Conservation (phyloP, 345 rosid genomes). For the Nasturtium officinale region DNA sequence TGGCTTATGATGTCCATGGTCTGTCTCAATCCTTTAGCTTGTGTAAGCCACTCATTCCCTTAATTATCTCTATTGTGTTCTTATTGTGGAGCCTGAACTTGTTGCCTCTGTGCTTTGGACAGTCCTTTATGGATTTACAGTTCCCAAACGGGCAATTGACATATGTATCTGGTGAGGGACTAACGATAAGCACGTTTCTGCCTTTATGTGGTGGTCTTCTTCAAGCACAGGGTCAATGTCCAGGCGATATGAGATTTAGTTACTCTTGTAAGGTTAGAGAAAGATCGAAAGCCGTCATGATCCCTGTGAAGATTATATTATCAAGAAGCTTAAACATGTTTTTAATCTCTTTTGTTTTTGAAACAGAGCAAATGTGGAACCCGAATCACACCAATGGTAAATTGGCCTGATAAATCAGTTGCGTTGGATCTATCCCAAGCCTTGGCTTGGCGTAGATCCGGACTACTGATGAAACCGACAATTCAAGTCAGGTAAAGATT, state of each 20-base stretch:
- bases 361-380: conserved; percentile 87
- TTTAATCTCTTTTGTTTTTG: conserved; percentile 22
- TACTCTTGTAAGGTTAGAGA: conserved; percentile 76
- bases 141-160: conserved; percentile 96
- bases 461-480: conserved; percentile 85
- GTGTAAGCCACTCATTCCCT: conserved; percentile 55
- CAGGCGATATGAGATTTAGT: conserved; percentile 97
- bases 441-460: conserved; percentile 90
- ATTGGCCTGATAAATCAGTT: conserved; percentile 92
- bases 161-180: conserved; percentile 90
- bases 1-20: conserved; percentile 99
- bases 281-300: not conserved
- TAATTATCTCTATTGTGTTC: not conserved
- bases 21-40: conserved; percentile 86
- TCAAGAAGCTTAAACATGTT: not conserved
- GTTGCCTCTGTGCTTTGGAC: not conserved
- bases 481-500: conserved; percentile 69
- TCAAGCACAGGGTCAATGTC: conserved; percentile 97
- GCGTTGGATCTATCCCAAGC: conserved; percentile 73
- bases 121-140: conserved; percentile 96
- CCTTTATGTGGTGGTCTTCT: conserved; percentile 91
- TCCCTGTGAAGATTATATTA: not conserved
- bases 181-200: conserved; percentile 81
- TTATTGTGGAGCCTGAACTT: conserved; percentile 13
- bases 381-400: conserved; percentile 76